Evolutionary conservation across 2,329 filamentous ascomycete species (phyloP).

Genomic region (Claviceps capensis): DNA sequence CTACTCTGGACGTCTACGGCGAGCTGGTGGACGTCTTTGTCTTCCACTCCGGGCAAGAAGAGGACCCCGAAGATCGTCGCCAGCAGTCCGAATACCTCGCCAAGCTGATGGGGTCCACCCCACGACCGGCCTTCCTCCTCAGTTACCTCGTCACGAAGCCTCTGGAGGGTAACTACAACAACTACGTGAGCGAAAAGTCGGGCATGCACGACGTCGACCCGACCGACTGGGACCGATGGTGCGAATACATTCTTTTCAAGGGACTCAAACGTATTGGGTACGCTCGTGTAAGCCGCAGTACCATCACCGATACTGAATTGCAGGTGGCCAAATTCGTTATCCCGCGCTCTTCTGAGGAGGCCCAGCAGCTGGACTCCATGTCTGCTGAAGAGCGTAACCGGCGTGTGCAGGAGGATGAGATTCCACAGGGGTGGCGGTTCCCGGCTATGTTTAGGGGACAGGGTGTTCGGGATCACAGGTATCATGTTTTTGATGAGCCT

Average conservation of each 20-base stretch:
- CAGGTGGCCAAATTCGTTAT: conserved; percentile 94
- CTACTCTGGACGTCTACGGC: conserved; percentile 89
- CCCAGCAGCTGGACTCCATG: conserved; percentile 25
- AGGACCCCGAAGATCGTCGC: conserved; percentile 82
- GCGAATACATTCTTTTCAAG: conserved; percentile 97
- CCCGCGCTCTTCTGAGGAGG: conserved; percentile 47
- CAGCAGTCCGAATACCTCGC: conserved; percentile 78
- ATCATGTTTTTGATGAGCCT: conserved; percentile 92
- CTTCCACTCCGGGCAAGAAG: conserved; percentile 97
- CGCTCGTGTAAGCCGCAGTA: conserved; percentile 73
- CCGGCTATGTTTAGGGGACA: conserved; percentile 71
- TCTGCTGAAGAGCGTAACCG: conserved; percentile 40
- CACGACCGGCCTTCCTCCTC: conserved; percentile 71
- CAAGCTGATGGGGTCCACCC: conserved; percentile 71
- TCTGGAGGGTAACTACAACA: conserved; percentile 89
- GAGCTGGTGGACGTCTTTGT: conserved; percentile 86
- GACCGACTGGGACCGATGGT: conserved; percentile 93
- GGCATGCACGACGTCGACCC: conserved; percentile 94
- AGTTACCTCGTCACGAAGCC: conserved; percentile 90
- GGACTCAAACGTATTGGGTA: conserved; percentile 75
- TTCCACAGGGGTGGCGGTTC: conserved; percentile 70
- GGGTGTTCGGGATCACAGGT: conserved; percentile 77
- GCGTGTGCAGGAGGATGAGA: conserved; percentile 53
- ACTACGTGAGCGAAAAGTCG: conserved; percentile 71
- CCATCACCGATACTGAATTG: conserved; percentile 93